Evolutionary conservation across 1,139 yeast species (phyloP), one percentile per base, ranked within the genome.

Genomic region (Geotrichum fermentans): DNA sequence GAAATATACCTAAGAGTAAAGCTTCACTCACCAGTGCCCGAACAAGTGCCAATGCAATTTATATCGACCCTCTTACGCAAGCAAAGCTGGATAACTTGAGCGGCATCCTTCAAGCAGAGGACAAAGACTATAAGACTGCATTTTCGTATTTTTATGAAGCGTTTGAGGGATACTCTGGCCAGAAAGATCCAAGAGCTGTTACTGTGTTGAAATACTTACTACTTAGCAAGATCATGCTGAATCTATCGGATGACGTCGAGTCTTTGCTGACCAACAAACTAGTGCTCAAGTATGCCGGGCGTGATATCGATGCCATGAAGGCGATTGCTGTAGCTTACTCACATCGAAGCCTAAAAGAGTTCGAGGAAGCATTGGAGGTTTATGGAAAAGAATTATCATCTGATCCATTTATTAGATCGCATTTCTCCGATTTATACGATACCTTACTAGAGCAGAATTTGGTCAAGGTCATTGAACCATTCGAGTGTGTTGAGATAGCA

Each of bases 61-160:
- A 89, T 70, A 87, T 96, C 59, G 96, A 97, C 10, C 87, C 97
- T n/a, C 73, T 83, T 46, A 78, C 85, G 60, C 96, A 94, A 69
- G 97, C 97, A 1, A 95, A 89, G 63, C 75, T 94, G 52, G 98
- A 92, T 66, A 79, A 88, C 69, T 92, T 90, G 82, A 82, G 95
- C 65, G 99, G 99, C 57, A 82, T 92, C 51, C 76, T 92, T 57
- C 95, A 92, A 69, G 95, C 97, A 30, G 97, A 92, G 68, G 98
- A 94, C 61, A 85, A 86, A 65, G 99, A 92, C 68, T 94, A 87
- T 71, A 86, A 88, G 64, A 92, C 98, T 6, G 96, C 97, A 11
- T 94, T 79, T 63, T 89, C 97, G 5, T 92, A 92, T 68, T 92
- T 92, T 61, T 90, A 80, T 64, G 98, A 92, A 69, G 83, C 97